Evolutionary conservation across 176 grass and related monocot species (phyloP).

Genomic region (Tuctoria greenei): DNA sequence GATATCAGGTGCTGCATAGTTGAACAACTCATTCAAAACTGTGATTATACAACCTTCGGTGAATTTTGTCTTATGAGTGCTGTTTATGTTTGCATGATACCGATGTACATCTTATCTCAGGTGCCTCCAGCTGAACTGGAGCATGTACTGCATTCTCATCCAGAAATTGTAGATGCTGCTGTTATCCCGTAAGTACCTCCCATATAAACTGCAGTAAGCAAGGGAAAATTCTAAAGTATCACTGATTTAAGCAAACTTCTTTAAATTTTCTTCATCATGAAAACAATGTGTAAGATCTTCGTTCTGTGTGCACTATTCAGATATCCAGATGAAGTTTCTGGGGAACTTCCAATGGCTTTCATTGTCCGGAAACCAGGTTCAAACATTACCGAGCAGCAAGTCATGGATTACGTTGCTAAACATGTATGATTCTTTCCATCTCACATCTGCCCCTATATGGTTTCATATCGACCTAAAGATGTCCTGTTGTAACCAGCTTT

Average conservation of each 20-base stretch:
- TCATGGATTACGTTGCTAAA: conserved; percentile 75
- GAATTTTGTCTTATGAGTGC: not conserved
- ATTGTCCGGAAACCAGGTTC: conserved; percentile 60
- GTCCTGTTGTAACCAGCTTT: not conserved
- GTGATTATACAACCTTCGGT: not conserved
- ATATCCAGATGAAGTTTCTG: conserved; percentile 85
- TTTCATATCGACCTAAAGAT: not conserved
- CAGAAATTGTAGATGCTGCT: conserved; percentile 55
- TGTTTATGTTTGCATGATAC: conserved; percentile 1
- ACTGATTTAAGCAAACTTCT: not conserved
- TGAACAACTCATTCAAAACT: not conserved
- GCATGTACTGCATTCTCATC: conserved; percentile 56
- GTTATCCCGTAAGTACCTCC: conserved; percentile 60
- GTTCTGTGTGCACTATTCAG: conserved; percentile 36
- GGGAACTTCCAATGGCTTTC: conserved; percentile 81
- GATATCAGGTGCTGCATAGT: conserved; percentile 53
- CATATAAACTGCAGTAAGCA: not conserved
- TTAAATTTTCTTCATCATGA: not conserved
- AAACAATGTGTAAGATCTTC: not conserved
- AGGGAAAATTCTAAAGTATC: not conserved
- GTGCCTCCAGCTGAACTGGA: conserved; percentile 73
- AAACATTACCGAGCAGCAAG: conserved; percentile 45
- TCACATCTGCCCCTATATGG: not conserved
- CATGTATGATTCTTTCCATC: conserved; percentile 47
- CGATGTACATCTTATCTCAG: conserved; percentile 33